Conservation (phyloP, 73 alveolate species). For the Paramecium bursaria region DNA sequence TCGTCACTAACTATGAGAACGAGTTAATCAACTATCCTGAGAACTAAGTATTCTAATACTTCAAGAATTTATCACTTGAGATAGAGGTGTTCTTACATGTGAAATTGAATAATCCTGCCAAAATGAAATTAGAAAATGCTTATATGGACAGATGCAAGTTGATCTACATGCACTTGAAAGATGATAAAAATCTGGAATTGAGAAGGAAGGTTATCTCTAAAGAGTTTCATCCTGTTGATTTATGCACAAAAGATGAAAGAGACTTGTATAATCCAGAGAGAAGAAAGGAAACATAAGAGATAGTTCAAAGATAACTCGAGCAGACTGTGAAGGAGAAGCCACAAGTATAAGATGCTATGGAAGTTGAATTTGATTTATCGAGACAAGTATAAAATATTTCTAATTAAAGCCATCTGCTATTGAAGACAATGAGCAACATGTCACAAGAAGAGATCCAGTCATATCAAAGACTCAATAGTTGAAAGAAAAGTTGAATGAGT, state of each 20-base stretch:
- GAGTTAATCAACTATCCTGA: background rate
- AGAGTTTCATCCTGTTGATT: conserved; percentile 26
- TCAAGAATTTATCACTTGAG: conserved; percentile 45
- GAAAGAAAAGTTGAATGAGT: conserved; percentile 39
- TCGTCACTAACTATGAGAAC: background rate
- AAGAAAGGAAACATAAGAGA: conserved; percentile 26
- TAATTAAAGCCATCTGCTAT: background rate
- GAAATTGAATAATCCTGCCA: background rate
- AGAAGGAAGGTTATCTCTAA: conserved; percentile 48
- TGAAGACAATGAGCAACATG: background rate
- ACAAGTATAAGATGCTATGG: conserved; percentile 1
- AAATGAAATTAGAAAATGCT: background rate
- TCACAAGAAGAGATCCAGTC: background rate
- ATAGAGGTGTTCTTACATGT: conserved; percentile 37
- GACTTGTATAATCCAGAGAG: conserved; percentile 52
- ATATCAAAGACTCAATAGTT: background rate
- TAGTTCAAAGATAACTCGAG: conserved; percentile 26
- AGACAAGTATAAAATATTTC: background rate
- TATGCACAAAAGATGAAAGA: conserved; percentile 51
- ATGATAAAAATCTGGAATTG: conserved; percentile 55
- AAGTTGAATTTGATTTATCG: conserved; percentile 23
- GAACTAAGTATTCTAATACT: background rate
- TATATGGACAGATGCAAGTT: conserved; percentile 44
- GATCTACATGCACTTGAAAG: conserved; percentile 35
- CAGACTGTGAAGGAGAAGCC: background rate